Evolutionary conservation across 129 eudicot genomes (phyloP).

Genomic region (carrot (Daucus carota)): DNA sequence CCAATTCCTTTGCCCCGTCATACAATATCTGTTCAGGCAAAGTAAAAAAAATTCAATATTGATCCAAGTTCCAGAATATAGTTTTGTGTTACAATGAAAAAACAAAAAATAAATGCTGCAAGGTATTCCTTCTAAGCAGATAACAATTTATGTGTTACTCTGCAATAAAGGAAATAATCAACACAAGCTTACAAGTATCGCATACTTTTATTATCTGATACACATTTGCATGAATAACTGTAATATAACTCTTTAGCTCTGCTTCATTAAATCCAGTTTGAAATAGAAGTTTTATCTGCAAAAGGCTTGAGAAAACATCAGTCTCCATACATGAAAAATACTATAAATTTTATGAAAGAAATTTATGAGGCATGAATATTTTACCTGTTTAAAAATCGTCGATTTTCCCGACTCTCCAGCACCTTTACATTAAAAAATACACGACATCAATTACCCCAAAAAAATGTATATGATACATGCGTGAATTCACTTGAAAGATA

Average conservation of each 20-base stretch:
- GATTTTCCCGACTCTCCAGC: constrained; percentile 99
- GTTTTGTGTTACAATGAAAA: not conserved
- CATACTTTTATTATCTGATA: constrained; percentile 98
- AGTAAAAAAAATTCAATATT: not conserved
- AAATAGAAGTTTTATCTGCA: constrained; percentile 92
- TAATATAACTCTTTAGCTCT: constrained; percentile 76
- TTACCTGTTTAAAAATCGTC: constrained; percentile 94
- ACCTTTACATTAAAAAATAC: constrained; percentile 32
- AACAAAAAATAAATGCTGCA: not conserved
- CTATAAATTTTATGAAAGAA: not conserved
- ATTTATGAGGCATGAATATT: not conserved
- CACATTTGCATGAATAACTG: constrained; percentile 94
- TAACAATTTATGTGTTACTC: not conserved
- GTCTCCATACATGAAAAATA: not conserved
- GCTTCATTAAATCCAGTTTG: constrained; percentile 92
- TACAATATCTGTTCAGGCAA: constrained; percentile 51
- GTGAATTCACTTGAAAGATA: not conserved
- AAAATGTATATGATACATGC: not conserved
- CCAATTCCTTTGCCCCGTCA: constrained; percentile 87
- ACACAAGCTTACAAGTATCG: constrained; percentile 75
- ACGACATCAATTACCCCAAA: not conserved
- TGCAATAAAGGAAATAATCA: constrained; percentile 45
- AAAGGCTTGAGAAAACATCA: not conserved
- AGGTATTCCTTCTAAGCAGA: not conserved
- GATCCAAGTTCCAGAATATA: not conserved